phyloP scores from a whole-genome alignment of 768 basidiomycete species.

The Hemileccinum impolitum region DNA sequence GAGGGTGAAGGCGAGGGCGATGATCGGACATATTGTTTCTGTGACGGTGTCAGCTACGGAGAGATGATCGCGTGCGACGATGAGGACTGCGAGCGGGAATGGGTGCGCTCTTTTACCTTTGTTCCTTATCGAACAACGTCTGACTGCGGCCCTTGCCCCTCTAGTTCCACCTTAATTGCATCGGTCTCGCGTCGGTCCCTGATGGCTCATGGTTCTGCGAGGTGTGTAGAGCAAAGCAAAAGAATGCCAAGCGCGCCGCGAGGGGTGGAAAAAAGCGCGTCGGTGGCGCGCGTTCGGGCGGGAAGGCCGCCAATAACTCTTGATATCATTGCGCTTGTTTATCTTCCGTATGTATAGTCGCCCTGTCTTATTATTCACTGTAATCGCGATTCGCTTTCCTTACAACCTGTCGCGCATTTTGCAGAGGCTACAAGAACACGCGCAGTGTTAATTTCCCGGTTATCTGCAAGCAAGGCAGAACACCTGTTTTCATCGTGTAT shows the following conservation, averaged over 20 bases:
- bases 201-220: conserved; percentile 78
- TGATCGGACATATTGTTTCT: conserved; percentile 78
- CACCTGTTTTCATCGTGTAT: not conserved
- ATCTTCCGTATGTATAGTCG: conserved; percentile 14
- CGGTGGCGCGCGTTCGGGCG: conserved; percentile 31
- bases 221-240: conserved; percentile 53
- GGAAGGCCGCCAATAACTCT: conserved; percentile 29
- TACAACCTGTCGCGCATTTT: not conserved
- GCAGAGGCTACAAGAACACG: too few species aligned
- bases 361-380: conserved; percentile 21
- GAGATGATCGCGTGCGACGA: conserved; percentile 97
- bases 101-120: conserved; percentile 53
- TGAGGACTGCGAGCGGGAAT: conserved; percentile 76
- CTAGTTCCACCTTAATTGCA: conserved; percentile 80
- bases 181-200: conserved; percentile 63
- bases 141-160: conserved; percentile 11
- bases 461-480: not conserved
- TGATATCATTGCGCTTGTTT: conserved; percentile 12
- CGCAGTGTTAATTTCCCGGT: too few species aligned
- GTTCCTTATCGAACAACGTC: not conserved
- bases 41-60: conserved; percentile 80
- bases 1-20: conserved; percentile 54
- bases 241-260: conserved; percentile 46
- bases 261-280: conserved; percentile 53
- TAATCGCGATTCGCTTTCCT: conserved; percentile 12